Conservation (phyloP, 2,329 filamentous ascomycete genomes). For the Parasarocladium wereldwijsianum region DNA sequence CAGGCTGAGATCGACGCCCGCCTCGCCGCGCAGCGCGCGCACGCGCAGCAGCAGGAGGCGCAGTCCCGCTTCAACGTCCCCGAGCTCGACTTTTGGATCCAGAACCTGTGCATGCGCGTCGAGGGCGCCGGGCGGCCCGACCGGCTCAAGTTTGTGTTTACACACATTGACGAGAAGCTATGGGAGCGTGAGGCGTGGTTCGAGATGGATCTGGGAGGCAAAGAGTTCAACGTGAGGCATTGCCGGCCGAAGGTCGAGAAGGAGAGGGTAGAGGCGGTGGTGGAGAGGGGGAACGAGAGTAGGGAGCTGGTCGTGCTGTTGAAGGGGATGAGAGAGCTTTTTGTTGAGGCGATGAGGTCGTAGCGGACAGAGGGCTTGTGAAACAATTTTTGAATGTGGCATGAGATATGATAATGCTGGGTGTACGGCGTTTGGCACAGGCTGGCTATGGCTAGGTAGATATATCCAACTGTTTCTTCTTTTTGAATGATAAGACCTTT, state of each 20-base stretch:
- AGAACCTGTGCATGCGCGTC: constrained; percentile 74
- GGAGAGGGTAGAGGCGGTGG: constrained; percentile 60
- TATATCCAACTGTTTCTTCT: too few relatives aligned
- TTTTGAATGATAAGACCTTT: too few relatives aligned
- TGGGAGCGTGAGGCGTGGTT: constrained; percentile 90
- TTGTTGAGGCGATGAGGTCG: constrained; percentile 50
- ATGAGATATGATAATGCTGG: constrained; percentile 7
- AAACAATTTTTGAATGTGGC: too few relatives aligned
- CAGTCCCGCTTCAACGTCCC: constrained; percentile 83
- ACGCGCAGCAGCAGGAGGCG: constrained; percentile 61
- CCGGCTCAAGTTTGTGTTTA: constrained; percentile 79
- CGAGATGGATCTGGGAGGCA: constrained; percentile 65
- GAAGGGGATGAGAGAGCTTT: constrained; percentile 72
- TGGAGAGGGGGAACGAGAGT: constrained; percentile 70
- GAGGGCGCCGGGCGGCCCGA: constrained; percentile 79
- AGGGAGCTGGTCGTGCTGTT: constrained; percentile 57
- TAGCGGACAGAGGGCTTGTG: too few relatives aligned
- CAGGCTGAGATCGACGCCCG: constrained; percentile 56
- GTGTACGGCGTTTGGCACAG: too few relatives aligned
- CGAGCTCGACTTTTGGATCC: constrained; percentile 92
- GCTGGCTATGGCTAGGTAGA: too few relatives aligned
- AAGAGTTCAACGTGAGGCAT: constrained; percentile 75
- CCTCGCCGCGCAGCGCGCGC: constrained; percentile 56
- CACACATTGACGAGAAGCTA: constrained; percentile 71
- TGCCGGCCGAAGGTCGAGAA: constrained; percentile 70